Evolutionary conservation across 2,329 filamentous ascomycete genomes (phyloP).

Genomic region (Penicillium expansum): DNA sequence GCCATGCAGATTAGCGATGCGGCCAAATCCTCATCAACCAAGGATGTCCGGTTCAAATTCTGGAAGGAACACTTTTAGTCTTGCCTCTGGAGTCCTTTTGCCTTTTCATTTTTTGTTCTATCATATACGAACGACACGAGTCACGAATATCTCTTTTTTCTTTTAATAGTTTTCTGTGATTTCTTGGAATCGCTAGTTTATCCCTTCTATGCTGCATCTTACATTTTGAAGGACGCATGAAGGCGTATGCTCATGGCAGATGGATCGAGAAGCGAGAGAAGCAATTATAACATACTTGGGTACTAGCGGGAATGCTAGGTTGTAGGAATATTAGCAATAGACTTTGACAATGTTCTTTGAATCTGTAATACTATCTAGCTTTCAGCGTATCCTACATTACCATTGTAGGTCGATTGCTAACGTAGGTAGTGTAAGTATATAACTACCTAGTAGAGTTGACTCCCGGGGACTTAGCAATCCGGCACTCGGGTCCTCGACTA

Average conservation of each 20-base stretch:
- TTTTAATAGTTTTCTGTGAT: constrained; percentile 1
- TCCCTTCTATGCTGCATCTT: constrained; percentile 1
- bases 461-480: too few species aligned
- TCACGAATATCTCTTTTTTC: constrained; percentile 22
- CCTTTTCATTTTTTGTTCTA: neutral
- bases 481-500: too few species aligned
- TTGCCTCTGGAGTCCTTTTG: neutral
- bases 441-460: too few species aligned
- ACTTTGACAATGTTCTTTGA: neutral
- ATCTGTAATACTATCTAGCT: neutral
- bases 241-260: neutral
- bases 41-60: constrained; percentile 89
- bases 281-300: neutral
- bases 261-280: neutral
- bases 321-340: constrained; percentile 8
- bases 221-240: neutral
- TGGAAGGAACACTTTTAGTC: constrained; percentile 85
- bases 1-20: constrained; percentile 84
- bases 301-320: neutral
- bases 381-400: neutral
- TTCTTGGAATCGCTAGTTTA: neutral
- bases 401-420: too few species aligned
- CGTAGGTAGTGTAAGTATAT: too few species aligned
- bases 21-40: constrained; percentile 67
- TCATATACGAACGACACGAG: constrained; percentile 21